These are phyloP conservation scores for Clarireedia homoeocarpa DNA, from an alignment of 2,329 filamentous ascomycete species.

Conservation along the genomic window DNA sequence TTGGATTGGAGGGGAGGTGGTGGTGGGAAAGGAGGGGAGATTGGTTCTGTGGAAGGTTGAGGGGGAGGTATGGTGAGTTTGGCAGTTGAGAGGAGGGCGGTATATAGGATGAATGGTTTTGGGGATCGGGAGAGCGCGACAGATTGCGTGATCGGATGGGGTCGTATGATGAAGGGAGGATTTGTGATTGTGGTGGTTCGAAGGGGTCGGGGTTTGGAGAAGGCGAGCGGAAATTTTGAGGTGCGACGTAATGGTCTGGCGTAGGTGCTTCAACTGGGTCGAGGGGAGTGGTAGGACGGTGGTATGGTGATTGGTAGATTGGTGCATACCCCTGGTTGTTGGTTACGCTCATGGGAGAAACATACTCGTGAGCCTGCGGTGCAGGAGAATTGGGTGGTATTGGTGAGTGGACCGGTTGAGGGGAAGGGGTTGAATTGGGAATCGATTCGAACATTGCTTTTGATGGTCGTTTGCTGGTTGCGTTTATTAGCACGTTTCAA, in stretches of 20 bases:
- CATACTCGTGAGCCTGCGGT: neutral
- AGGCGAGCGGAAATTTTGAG: neutral
- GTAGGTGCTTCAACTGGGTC: conserved; percentile 2
- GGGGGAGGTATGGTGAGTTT: neutral
- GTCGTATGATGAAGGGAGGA: neutral
- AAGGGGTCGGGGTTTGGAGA: neutral
- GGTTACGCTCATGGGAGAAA: neutral
- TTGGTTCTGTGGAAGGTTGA: neutral
- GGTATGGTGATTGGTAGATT: neutral
- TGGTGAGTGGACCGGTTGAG: neutral
- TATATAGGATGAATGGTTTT: neutral
- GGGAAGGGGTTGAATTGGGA: neutral
- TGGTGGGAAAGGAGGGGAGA: neutral
- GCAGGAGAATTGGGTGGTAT: neutral
- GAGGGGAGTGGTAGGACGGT: neutral
- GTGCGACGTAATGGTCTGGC: neutral
- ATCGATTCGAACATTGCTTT: neutral
- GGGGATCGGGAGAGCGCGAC: conserved; percentile 1
- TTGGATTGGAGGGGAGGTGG: neutral
- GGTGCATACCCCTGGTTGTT: conserved; percentile 1
- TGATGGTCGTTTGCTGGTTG: neutral
- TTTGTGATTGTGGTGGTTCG: conserved; percentile 2
- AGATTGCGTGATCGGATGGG: neutral
- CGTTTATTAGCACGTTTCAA: neutral
- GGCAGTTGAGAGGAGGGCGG: neutral